phyloP scores from a whole-genome alignment of 2,329 filamentous ascomycete genomes.

The Paramyrothecium sp. region DNA sequence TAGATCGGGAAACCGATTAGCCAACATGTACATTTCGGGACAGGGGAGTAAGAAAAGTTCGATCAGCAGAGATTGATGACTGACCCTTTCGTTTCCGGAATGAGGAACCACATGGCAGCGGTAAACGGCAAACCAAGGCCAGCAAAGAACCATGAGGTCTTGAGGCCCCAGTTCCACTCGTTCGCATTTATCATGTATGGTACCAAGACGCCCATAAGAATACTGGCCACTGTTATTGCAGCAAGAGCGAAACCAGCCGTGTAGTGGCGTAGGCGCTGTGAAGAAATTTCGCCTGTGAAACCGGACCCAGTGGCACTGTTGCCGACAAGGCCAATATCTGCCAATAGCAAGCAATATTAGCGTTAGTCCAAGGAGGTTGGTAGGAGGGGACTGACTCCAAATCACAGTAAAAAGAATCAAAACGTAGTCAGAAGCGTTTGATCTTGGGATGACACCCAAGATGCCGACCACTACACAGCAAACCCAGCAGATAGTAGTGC shows the following conservation, averaged over 20 bases:
- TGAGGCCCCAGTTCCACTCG: slow-evolving; percentile 28
- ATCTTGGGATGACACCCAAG: slow-evolving; percentile 7
- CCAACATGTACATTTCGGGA: neutral
- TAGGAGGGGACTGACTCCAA: slow-evolving; percentile 9
- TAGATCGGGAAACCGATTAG: neutral
- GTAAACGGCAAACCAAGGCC: slow-evolving; percentile 19
- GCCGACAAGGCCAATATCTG: slow-evolving; percentile 19
- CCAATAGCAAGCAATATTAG: slow-evolving; percentile 5
- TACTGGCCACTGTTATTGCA: slow-evolving; percentile 16
- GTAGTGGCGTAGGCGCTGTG: slow-evolving; percentile 28
- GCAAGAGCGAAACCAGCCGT: slow-evolving; percentile 29
- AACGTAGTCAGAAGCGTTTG: slow-evolving; percentile 7
- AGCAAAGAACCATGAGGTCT: slow-evolving; percentile 28
- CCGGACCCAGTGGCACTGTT: slow-evolving; percentile 25
- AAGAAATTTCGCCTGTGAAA: slow-evolving; percentile 32
- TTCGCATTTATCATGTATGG: slow-evolving; percentile 30
- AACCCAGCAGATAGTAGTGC: slow-evolving; percentile 9
- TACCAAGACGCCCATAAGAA: slow-evolving; percentile 22
- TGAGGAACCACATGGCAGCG: slow-evolving; percentile 22
- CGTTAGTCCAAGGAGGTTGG: slow-evolving; percentile 1
- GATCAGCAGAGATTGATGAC: neutral
- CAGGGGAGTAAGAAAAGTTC: neutral
- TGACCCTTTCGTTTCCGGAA: slow-evolving; percentile 24
- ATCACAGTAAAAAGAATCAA: slow-evolving; percentile 10
- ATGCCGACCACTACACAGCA: slow-evolving; percentile 10